Conservation (phyloP, 2,329 filamentous ascomycete species). For the Pseudocercospora crystallina region DNA sequence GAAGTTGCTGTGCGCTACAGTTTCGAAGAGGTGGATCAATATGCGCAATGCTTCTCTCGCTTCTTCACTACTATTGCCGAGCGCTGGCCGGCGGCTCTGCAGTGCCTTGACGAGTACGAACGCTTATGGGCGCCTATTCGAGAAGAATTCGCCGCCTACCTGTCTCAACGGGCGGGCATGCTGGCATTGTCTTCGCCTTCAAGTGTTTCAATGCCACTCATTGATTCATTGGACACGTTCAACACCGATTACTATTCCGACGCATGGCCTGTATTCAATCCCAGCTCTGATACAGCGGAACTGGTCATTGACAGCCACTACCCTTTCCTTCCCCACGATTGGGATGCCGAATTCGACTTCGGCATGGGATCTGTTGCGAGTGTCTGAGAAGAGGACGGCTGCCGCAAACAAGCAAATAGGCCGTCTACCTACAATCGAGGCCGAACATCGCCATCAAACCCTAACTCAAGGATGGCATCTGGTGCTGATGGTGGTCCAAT, state of each 20-base stretch:
- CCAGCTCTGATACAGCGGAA: background rate
- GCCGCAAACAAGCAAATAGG: no score
- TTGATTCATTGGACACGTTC: no score
- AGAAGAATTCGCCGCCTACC: background rate
- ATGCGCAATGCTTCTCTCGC: background rate
- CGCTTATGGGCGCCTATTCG: background rate
- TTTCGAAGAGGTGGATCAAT: constrained; percentile 1
- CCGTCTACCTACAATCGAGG: no score
- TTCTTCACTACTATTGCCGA: constrained; percentile 6
- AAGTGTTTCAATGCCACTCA: no score
- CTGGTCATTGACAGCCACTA: no score
- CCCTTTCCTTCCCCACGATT: no score
- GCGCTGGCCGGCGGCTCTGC: constrained; percentile 5
- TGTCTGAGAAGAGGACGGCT: no score
- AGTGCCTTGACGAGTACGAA: background rate
- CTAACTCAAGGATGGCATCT: constrained; percentile 22
- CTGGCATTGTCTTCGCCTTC: no score
- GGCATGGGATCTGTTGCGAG: no score
- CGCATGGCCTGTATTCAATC: background rate
- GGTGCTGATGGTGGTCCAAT: constrained; percentile 34
- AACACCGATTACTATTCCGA: no score
- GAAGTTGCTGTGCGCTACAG: background rate
- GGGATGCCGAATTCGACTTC: constrained; percentile 3
- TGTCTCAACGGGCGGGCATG: no score
- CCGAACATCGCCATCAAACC: background rate